Conservation (phyloP, 345 rosid genomes). For the Euclidium syriacum region DNA sequence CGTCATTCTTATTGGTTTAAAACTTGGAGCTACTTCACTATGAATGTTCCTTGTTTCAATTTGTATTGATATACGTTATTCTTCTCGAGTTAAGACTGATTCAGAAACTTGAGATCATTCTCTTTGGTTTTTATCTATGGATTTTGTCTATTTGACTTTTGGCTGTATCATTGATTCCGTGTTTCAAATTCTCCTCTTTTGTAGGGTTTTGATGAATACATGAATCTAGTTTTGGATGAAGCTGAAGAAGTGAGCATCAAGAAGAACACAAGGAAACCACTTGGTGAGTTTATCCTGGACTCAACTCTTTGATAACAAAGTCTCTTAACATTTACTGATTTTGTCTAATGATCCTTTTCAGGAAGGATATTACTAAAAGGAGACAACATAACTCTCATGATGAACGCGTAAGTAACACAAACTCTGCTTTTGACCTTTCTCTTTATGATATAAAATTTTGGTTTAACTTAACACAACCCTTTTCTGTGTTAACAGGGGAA, state of each 20-base stretch:
- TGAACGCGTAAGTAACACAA: conserved; percentile 66
- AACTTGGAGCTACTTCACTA: neutral
- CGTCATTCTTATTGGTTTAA: neutral
- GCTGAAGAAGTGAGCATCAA: conserved; percentile 93
- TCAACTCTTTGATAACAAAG: neutral
- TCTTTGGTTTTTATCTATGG: too few relatives aligned
- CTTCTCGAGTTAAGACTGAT: neutral
- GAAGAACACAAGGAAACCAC: conserved; percentile 76
- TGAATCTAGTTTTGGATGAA: conserved; percentile 93
- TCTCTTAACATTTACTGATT: neutral
- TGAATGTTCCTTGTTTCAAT: neutral
- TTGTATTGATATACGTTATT: neutral
- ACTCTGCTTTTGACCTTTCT: neutral
- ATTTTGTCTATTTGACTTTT: too few relatives aligned
- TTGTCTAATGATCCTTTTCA: conserved; percentile 23
- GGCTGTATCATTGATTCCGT: neutral
- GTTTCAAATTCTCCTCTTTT: neutral
- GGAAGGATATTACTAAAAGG: conserved; percentile 93
- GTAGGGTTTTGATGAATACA: conserved; percentile 96
- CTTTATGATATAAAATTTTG: neutral
- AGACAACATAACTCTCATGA: conserved; percentile 89
- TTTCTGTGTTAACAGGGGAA: conserved; percentile 19
- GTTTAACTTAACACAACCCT: neutral
- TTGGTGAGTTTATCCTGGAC: conserved; percentile 42
- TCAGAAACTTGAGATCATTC: neutral